Evolutionary conservation across 163 green algal species (phyloP).

Genomic region (Trebouxiophyceae sp.): DNA sequence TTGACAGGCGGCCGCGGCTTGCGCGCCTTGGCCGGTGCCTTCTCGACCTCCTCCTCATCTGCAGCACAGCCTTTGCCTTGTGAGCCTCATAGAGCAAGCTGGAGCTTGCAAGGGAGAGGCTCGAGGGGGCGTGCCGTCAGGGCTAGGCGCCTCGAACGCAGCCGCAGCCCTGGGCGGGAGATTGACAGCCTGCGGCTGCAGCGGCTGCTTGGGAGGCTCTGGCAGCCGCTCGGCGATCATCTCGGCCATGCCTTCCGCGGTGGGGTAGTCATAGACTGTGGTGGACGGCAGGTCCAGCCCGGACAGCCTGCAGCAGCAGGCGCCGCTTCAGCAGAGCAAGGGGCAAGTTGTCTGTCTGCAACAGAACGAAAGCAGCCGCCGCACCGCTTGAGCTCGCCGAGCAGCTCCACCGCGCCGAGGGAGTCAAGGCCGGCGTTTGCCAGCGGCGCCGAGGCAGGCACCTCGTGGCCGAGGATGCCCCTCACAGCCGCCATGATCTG

Average conservation of each 20-base stretch:
- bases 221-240: slow-evolving; percentile 2
- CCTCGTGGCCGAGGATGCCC: slow-evolving; percentile 16
- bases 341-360: no score
- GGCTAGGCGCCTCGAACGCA: no score
- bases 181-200: no score
- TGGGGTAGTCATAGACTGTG: slow-evolving; percentile 81
- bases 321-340: no score
- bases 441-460: slow-evolving; percentile 54
- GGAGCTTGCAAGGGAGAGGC: no score
- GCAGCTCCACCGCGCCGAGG: slow-evolving; percentile 58
- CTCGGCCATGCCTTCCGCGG: slow-evolving; percentile 20
- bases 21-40: not conserved
- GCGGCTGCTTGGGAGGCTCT: no score
- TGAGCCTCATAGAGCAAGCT: no score
- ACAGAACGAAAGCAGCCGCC: no score
- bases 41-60: not conserved
- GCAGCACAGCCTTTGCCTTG: no score
- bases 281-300: slow-evolving; percentile 51
- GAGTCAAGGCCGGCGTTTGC: slow-evolving; percentile 62
- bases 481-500: not conserved
- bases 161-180: no score
- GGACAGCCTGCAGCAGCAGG: not conserved
- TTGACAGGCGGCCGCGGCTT: slow-evolving; percentile 3
- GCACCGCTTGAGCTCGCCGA: slow-evolving; percentile 36
- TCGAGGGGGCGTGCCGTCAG: no score